Conservation (phyloP, 768 basidiomycete species). For the Gloeopeniophorella convolvens region DNA sequence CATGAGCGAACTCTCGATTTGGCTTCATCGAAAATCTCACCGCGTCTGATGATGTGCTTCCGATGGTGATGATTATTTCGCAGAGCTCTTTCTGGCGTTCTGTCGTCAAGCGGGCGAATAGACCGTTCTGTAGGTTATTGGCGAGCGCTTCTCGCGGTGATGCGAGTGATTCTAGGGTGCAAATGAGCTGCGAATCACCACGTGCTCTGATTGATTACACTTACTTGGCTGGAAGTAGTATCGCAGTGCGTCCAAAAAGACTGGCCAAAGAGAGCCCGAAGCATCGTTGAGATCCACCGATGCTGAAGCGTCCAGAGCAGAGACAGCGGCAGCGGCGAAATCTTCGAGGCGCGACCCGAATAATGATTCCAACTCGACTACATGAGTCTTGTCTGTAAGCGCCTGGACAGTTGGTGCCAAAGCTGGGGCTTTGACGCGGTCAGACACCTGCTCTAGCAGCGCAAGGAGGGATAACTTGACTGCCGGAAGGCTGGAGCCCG, state of each 20-base stretch:
- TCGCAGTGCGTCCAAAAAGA: slow-evolving; percentile 40
- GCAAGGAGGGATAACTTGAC: slow-evolving; percentile 51
- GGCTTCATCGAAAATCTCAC: slow-evolving; percentile 33
- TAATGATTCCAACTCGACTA: slow-evolving; percentile 14
- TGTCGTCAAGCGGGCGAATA: slow-evolving; percentile 47
- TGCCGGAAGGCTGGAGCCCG: slow-evolving; percentile 42
- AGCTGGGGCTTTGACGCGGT: slow-evolving; percentile 44
- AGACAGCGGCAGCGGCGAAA: slow-evolving; percentile 31
- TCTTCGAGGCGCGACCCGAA: slow-evolving; percentile 35
- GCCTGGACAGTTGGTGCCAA: slow-evolving; percentile 52
- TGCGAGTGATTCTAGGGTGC: slow-evolving; percentile 35
- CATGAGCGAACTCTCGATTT: background rate
- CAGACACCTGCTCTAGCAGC: slow-evolving; percentile 40
- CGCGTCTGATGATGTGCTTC: slow-evolving; percentile 38
- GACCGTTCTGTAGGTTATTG: slow-evolving; percentile 42
- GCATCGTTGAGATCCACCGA: slow-evolving; percentile 39
- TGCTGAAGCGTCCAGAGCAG: slow-evolving; percentile 47
- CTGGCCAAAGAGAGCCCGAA: slow-evolving; percentile 42
- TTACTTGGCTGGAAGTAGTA: slow-evolving; percentile 43
- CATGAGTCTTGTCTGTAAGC: slow-evolving; percentile 24
- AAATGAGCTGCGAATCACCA: slow-evolving; percentile 6
- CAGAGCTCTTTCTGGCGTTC: slow-evolving; percentile 53
- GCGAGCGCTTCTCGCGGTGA: slow-evolving; percentile 37
- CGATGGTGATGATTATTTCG: slow-evolving; percentile 47
- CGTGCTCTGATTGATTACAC: background rate